Conservation (phyloP, 768 basidiomycete genomes). For the Russula lepida region DNA sequence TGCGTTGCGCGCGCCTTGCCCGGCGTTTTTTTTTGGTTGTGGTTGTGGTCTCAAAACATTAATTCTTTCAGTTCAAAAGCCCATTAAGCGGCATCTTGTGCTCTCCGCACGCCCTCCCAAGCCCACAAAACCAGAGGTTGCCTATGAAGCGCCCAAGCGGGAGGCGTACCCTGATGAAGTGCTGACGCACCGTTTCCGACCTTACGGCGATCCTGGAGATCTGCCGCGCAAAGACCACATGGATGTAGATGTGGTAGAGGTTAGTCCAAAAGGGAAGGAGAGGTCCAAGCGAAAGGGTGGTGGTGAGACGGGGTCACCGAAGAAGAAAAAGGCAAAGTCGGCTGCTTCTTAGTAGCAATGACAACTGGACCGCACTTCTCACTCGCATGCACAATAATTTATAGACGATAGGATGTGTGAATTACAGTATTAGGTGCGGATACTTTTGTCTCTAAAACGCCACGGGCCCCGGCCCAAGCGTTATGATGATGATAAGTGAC, state of each 20-base stretch:
- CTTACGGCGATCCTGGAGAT: conserved; percentile 15
- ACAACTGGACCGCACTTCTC: not conserved
- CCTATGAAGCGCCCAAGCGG: conserved; percentile 7
- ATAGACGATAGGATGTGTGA: not conserved
- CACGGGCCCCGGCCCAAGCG: not conserved
- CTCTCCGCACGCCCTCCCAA: conserved; percentile 11
- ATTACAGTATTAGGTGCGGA: not conserved
- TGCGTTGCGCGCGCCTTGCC: not conserved
- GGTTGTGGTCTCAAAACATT: not conserved
- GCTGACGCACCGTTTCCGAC: conserved; percentile 18
- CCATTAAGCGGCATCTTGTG: conserved; percentile 16
- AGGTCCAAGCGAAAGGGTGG: conserved; percentile 10
- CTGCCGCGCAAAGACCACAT: not conserved
- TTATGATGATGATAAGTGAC: not conserved
- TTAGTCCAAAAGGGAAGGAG: not conserved
- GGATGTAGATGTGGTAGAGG: conserved; percentile 3
- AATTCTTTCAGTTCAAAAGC: conserved; percentile 2
- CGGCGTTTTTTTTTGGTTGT: not conserved
- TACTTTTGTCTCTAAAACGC: not conserved
- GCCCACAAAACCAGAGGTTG: not conserved
- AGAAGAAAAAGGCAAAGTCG: conserved; percentile 17
- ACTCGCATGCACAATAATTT: not conserved
- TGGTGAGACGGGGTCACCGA: conserved; percentile 6
- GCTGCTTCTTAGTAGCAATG: not conserved
- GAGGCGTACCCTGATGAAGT: conserved; percentile 17